Conservation (phyloP, 805 yeast genomes). For the Blastobotrys americana region DNA sequence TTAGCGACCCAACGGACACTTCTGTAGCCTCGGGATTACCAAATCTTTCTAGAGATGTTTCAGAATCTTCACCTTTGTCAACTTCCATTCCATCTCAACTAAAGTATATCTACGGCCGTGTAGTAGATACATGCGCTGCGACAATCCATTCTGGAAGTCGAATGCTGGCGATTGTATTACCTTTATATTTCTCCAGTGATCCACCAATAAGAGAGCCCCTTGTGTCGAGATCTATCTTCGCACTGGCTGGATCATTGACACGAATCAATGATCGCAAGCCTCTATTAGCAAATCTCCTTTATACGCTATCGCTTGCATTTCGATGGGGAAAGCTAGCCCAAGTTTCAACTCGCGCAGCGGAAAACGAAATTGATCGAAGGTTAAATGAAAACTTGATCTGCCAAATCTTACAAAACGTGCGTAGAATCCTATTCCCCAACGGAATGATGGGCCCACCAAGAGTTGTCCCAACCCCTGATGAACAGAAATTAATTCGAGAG, state of each 20-base stretch:
- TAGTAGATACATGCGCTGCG: slow-evolving; percentile 3
- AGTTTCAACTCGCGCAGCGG: slow-evolving; percentile 14
- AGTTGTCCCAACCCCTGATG: slow-evolving; percentile 36
- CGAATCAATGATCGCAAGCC: slow-evolving; percentile 12
- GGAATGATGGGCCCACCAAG: slow-evolving; percentile 45
- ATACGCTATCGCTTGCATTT: slow-evolving; percentile 8
- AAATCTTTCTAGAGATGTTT: too few relatives aligned
- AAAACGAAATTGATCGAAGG: slow-evolving; percentile 8
- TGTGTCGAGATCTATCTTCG: slow-evolving; percentile 10
- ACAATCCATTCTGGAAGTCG: slow-evolving; percentile 9
- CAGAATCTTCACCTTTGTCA: too few relatives aligned
- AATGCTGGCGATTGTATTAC: slow-evolving; percentile 12
- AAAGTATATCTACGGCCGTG: slow-evolving; percentile 6
- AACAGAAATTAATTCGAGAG: slow-evolving; percentile 28
- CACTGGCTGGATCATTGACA: slow-evolving; percentile 9
- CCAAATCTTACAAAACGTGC: slow-evolving; percentile 24
- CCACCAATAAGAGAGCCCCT: slow-evolving; percentile 6
- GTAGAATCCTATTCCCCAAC: slow-evolving; percentile 44
- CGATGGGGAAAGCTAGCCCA: slow-evolving; percentile 13
- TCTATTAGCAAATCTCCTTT: slow-evolving; percentile 10
- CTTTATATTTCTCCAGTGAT: slow-evolving; percentile 1
- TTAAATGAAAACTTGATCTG: slow-evolving; percentile 18
- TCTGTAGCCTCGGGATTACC: too few relatives aligned
- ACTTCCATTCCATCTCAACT: slow-evolving; percentile 8
- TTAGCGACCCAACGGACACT: neutral